Conservation (phyloP, 2,329 filamentous ascomycete genomes). For the Talaromyces sp. region DNA sequence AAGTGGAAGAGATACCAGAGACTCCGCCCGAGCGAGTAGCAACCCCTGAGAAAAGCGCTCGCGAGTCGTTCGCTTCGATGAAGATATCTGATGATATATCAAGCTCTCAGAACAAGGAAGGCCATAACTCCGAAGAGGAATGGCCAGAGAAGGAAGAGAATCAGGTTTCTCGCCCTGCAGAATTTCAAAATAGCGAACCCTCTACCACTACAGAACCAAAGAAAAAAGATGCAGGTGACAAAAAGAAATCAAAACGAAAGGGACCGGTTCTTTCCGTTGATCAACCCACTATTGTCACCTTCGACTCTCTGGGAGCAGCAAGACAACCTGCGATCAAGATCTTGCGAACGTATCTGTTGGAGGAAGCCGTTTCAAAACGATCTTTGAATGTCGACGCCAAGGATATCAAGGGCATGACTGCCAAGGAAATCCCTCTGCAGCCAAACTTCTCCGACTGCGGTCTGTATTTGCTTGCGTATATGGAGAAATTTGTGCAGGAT, state of each 20-base stretch:
- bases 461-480: slow-evolving; percentile 76
- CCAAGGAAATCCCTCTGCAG: slow-evolving; percentile 70
- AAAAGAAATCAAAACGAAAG: slow-evolving; percentile 23
- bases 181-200: slow-evolving; percentile 13
- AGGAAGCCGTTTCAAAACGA: slow-evolving; percentile 65
- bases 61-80: slow-evolving; percentile 24
- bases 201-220: slow-evolving; percentile 5
- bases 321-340: slow-evolving; percentile 61
- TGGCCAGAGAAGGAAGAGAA: slow-evolving; percentile 29
- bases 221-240: slow-evolving; percentile 11
- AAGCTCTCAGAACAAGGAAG: neutral
- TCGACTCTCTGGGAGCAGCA: slow-evolving; percentile 71
- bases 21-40: slow-evolving; percentile 16
- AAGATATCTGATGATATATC: slow-evolving; percentile 18
- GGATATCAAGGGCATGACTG: slow-evolving; percentile 57
- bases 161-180: slow-evolving; percentile 10
- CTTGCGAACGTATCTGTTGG: slow-evolving; percentile 69
- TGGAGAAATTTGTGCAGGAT: slow-evolving; percentile 71
- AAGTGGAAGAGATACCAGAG: slow-evolving; percentile 23
- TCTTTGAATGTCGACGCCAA: slow-evolving; percentile 40
- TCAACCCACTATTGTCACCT: slow-evolving; percentile 69
- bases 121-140: slow-evolving; percentile 14
- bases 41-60: slow-evolving; percentile 19
- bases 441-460: slow-evolving; percentile 86
- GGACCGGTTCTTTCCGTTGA: slow-evolving; percentile 37